phyloP scores from a whole-genome alignment of 2,329 filamentous ascomycete species.

The Acephala macrosclerotiorum region DNA sequence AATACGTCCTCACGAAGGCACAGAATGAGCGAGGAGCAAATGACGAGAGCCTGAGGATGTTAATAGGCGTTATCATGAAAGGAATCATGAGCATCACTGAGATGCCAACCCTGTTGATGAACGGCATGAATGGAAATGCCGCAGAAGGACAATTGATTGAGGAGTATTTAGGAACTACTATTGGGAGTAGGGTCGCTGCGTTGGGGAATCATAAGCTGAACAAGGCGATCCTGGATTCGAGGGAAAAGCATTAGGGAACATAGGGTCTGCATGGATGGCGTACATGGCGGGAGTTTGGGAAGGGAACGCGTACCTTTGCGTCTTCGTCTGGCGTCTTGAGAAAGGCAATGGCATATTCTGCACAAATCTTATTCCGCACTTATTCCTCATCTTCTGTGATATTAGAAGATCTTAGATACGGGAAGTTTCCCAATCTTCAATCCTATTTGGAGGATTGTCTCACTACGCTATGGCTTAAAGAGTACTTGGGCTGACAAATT shows the following conservation, averaged over 20 bases:
- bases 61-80: constrained; percentile 63
- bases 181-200: constrained; percentile 39
- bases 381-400: no score
- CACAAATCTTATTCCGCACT: no score
- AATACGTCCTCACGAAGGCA: constrained; percentile 64
- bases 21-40: constrained; percentile 58
- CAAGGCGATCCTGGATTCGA: constrained; percentile 40
- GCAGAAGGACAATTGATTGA: constrained; percentile 36
- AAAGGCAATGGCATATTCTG: no score
- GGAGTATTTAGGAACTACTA: constrained; percentile 41
- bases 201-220: constrained; percentile 40
- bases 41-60: constrained; percentile 64
- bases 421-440: no score
- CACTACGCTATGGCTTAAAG: no score
- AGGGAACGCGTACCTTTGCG: background rate
- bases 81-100: constrained; percentile 62
- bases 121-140: constrained; percentile 34
- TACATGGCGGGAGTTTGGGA: background rate
- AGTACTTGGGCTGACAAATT: no score
- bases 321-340: background rate
- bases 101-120: constrained; percentile 30
- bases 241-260: constrained; percentile 26
- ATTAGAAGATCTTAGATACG: no score
- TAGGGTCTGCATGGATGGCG: constrained; percentile 2
- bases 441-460: no score